Percentiles rank a stretch among this genome's conserved stretches.
phyloP scores from a whole-genome alignment of 352 stramenopile genomes.

The Pythium apleroticum region DNA sequence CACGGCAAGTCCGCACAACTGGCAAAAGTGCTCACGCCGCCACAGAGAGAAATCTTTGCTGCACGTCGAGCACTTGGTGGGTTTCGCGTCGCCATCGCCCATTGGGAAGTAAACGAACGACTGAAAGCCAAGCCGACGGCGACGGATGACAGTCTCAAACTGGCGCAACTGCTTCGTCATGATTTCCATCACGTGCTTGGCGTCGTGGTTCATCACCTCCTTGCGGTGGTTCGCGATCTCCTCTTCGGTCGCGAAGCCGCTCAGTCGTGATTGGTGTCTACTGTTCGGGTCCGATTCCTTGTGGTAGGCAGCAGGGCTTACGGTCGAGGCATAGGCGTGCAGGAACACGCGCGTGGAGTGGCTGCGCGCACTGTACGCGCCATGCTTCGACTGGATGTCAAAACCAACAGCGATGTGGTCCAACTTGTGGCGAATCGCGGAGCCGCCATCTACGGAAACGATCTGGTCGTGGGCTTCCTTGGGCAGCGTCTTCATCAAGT shows the following conservation, averaged over 20 bases:
- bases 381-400: conserved; percentile 37
- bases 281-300: conserved; percentile 21
- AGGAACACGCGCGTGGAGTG: conserved; percentile 46
- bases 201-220: conserved; percentile 44
- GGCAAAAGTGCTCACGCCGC: conserved; percentile 45
- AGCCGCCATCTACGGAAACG: conserved; percentile 39
- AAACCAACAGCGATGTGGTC: conserved; percentile 57
- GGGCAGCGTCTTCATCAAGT: conserved; percentile 56
- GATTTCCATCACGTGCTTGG: conserved; percentile 34
- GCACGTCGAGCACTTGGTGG: conserved; percentile 41
- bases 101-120: conserved; percentile 55
- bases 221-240: conserved; percentile 29
- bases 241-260: conserved; percentile 21
- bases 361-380: conserved; percentile 26
- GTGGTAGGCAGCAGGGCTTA: conserved; percentile 29
- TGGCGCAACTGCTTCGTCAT: conserved; percentile 44
- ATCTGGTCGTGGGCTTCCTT: conserved; percentile 51
- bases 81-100: conserved; percentile 5
- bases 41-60: conserved; percentile 42
- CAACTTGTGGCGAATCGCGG: conserved; percentile 34
- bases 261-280: background rate
- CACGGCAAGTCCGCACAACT: conserved; percentile 48
- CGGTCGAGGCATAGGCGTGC: conserved; percentile 50
- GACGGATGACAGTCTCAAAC: conserved; percentile 53
- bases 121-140: conserved; percentile 58